phyloP scores from a whole-genome alignment of 352 stramenopile genomes.

The Plasmopara muralis region DNA sequence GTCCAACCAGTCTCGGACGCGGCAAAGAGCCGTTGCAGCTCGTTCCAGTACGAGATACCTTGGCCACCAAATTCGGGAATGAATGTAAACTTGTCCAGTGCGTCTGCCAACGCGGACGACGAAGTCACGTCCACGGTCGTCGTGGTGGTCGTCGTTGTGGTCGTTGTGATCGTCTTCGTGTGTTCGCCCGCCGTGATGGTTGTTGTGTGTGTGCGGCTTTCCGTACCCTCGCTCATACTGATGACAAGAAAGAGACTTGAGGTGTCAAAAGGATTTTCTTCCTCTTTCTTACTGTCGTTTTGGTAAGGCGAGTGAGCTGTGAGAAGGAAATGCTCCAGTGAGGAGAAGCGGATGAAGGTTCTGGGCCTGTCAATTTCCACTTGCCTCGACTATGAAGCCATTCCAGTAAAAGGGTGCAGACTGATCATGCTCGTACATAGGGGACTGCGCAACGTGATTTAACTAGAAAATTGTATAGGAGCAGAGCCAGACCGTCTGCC shows the following conservation, averaged over 20 bases:
- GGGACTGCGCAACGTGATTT: not conserved
- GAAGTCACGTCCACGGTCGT: constrained; percentile 10
- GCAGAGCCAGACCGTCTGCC: constrained; percentile 1
- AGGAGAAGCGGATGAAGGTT: constrained; percentile 4
- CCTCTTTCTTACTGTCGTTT: constrained; percentile 8
- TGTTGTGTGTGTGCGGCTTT: constrained; percentile 25
- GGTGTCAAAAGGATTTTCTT: constrained; percentile 10
- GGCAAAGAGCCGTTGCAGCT: constrained; percentile 46
- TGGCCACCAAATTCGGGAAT: constrained; percentile 70
- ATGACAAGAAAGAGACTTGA: constrained; percentile 2
- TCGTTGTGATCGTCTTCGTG: constrained; percentile 27
- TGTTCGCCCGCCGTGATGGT: constrained; percentile 14
- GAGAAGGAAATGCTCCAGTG: constrained; percentile 31
- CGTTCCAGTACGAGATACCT: constrained; percentile 54
- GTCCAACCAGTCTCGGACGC: constrained; percentile 23
- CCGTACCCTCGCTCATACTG: constrained; percentile 23
- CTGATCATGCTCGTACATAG: constrained; percentile 10
- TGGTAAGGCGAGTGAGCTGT: constrained; percentile 14
- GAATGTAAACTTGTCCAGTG: constrained; percentile 25
- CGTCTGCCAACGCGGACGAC: constrained; percentile 20
- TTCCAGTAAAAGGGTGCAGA: constrained; percentile 12
- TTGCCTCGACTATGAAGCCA: constrained; percentile 17
- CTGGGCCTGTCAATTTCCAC: constrained; percentile 25
- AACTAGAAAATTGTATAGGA: constrained; percentile 9
- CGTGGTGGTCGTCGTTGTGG: constrained; percentile 18